Conservation (phyloP, 1,284 basidiomycete genomes). For the Moesziomyces parantarcticus region DNA sequence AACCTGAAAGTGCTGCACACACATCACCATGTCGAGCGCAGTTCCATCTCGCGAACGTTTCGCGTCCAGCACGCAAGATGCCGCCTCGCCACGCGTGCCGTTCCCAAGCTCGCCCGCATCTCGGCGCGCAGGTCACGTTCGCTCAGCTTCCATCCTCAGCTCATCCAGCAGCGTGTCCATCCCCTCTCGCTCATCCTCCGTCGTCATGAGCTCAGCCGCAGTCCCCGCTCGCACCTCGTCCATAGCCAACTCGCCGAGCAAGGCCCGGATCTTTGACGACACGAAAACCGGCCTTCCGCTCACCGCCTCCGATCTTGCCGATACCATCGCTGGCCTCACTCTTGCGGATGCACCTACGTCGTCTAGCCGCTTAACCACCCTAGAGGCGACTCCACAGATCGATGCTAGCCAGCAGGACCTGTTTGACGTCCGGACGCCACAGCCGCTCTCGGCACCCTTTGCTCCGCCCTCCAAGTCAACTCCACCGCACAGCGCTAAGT, state of each 20-base stretch:
- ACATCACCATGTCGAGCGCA: conserved; percentile 6
- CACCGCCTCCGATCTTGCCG: conserved; percentile 45
- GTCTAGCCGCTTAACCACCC: not conserved
- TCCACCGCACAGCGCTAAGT: not conserved
- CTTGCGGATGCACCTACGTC: conserved; percentile 18
- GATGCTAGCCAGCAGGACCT: conserved; percentile 7
- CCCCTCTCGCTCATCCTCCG: conserved; percentile 45
- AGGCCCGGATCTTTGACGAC: not conserved
- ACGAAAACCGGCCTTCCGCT: conserved; percentile 9
- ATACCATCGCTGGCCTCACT: conserved; percentile 37
- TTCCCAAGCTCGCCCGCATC: conserved; percentile 6
- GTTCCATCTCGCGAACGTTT: conserved; percentile 9
- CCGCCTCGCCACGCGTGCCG: conserved; percentile 1
- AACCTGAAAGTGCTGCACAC: too few relatives aligned
- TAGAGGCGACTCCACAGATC: not conserved
- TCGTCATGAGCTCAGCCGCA: conserved; percentile 27
- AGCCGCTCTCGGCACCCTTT: conserved; percentile 10
- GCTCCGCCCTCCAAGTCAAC: conserved; percentile 1
- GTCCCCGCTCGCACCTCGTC: conserved; percentile 39
- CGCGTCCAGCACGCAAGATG: not conserved
- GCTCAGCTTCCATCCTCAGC: conserved; percentile 34
- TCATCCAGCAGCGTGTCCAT: conserved; percentile 38
- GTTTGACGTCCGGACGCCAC: conserved; percentile 16
- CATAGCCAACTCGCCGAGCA: conserved; percentile 18
- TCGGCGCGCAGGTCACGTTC: conserved; percentile 26